A percentile compares a stretch with the other conserved stretches of the same genome.
phyloP scores from a whole-genome alignment of 164 flowering plant genomes.

The Stephania japonica region DNA sequence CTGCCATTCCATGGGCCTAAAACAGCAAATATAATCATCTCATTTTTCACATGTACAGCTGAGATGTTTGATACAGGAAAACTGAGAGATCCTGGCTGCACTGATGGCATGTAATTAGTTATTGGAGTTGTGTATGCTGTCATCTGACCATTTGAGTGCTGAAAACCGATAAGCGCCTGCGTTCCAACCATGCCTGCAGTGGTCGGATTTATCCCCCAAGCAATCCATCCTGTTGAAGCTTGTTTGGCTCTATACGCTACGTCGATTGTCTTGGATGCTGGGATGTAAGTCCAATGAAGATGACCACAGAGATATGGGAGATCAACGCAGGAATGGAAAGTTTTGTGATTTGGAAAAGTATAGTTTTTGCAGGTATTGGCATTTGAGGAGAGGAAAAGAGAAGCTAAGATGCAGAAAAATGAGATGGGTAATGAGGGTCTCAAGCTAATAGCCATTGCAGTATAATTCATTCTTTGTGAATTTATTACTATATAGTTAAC shows the following conservation, averaged over 20 bases:
- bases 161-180: constrained; percentile 36
- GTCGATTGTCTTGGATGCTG: constrained; percentile 18
- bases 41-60: constrained; percentile 29
- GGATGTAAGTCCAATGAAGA: constrained; percentile 43
- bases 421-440: background rate
- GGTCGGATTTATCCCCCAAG: constrained; percentile 46
- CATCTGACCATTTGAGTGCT: constrained; percentile 25
- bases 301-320: constrained; percentile 36
- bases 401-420: constrained; percentile 17
- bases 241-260: constrained; percentile 48
- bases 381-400: constrained; percentile 16
- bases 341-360: constrained; percentile 25
- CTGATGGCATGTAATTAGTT: constrained; percentile 29
- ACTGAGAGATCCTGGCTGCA: constrained; percentile 30
- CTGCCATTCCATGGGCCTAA: constrained; percentile 28
- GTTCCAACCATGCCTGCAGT: constrained; percentile 35
- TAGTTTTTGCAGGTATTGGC: constrained; percentile 38
- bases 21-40: constrained; percentile 37
- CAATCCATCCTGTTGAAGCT: constrained; percentile 40
- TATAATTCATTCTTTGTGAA: background rate
- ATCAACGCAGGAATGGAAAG: constrained; percentile 36
- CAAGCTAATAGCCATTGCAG: constrained; percentile 16
- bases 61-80: constrained; percentile 30
- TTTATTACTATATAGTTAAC: background rate
- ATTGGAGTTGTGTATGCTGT: constrained; percentile 28